Conservation (phyloP, 129 eudicot species). For the Flaveria bidentis region DNA sequence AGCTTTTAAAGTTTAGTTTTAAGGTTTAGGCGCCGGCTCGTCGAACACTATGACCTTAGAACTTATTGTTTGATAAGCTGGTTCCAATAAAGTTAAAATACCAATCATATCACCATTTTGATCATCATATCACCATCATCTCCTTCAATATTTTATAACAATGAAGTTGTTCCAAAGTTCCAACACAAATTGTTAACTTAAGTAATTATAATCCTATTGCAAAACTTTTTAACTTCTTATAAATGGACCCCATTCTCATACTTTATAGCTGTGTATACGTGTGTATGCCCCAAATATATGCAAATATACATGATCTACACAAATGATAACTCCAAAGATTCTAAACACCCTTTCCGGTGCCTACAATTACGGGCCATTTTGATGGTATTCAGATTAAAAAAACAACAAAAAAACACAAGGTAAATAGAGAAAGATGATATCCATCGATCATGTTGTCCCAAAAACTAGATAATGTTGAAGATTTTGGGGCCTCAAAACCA, state of each 20-base stretch:
- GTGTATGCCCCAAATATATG: neutral
- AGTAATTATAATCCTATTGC: neutral
- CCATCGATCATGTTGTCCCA: conserved; percentile 31
- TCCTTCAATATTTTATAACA: neutral
- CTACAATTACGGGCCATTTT: conserved; percentile 24
- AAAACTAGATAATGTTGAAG: conserved; percentile 33
- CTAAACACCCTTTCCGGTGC: conserved; percentile 22
- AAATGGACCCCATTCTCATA: neutral
- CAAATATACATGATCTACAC: neutral
- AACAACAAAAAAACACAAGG: conserved; percentile 22
- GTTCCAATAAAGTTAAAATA: too few species aligned
- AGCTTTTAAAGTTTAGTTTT: too few species aligned
- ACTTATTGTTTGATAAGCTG: too few species aligned
- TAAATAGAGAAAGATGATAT: conserved; percentile 18
- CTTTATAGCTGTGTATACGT: neutral
- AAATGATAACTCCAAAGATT: neutral
- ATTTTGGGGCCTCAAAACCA: conserved; percentile 35
- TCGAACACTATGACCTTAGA: too few species aligned
- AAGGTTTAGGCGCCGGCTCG: too few species aligned
- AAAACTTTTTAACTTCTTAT: too few species aligned
- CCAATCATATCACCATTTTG: too few species aligned
- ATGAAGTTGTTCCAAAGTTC: neutral
- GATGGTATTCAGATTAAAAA: conserved; percentile 15
- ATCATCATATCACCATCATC: neutral
- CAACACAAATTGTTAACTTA: neutral